Evolutionary conservation across 176 grass and related monocot species (phyloP), one percentile per base, ranked within the genome.

Genomic region (Aegilops bicornis): DNA sequence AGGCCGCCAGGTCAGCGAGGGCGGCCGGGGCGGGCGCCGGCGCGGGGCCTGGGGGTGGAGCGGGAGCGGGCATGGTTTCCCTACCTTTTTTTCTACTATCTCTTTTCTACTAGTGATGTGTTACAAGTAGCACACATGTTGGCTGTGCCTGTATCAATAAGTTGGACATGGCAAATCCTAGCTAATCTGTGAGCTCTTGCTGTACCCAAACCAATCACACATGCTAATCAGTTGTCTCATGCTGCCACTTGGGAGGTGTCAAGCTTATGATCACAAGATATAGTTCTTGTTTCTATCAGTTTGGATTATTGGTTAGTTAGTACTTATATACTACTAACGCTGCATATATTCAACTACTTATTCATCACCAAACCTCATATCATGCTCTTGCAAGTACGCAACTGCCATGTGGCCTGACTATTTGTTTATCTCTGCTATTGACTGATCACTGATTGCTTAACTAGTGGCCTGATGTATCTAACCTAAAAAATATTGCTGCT

Each of bases 361-460:
- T 59, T 59, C 54, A 11, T 67, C 59, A 79, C 84, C 89, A 87
- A 90, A 84, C 36, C 74, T 24, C 54, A 27, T 71, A 50, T 33
- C 73, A 32, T 33, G 65, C 40, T 22, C n/a, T 65, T 63, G 29
- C 19, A 69, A 60, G 73, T 82, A 7, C 63, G 72, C 72, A 58
- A 54, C 40, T 10, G 20, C 40, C 88, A 79, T 86, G 64, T 86
- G 79, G 22, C 71, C 45, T 2, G 20, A 1, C n/a, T 68, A 64
- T 1, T 86, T 86, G 83, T 82, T 77, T 86, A 85, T 82, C 13
- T 66, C 15, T 9, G 56, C 11, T 45, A 40, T 56, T 66, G n/a
- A 61, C 54, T 22, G 54, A 22, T 59, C 19, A 35, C 59, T 58
- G 76, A 80, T 82, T 76, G 27, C 37, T 7, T 61, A 31, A 9